Evolutionary conservation across 176 grass and related monocot genomes (phyloP).

Genomic region (Saccharum spontaneum): DNA sequence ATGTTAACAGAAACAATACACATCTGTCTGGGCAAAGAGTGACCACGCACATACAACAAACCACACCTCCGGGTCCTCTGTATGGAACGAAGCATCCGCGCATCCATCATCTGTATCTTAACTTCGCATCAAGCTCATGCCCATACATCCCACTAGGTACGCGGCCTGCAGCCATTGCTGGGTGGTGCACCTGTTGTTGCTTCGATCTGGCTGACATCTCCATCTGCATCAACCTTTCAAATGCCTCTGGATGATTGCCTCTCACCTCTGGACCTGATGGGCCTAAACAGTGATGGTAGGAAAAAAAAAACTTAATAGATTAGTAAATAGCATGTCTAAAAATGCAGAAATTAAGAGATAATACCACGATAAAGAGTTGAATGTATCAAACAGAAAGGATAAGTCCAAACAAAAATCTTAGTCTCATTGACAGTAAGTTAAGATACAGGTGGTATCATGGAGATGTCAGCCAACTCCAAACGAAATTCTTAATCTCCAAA

Average conservation of each 20-base stretch:
- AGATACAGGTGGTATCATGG: neutral
- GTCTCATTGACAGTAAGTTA: neutral
- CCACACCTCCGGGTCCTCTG: neutral
- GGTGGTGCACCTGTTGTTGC: constrained; percentile 60
- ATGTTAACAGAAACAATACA: constrained; percentile 34
- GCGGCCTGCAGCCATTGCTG: constrained; percentile 48
- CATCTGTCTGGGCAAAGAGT: neutral
- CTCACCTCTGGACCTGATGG: constrained; percentile 41
- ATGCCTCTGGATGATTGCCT: constrained; percentile 53
- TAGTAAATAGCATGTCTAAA: neutral
- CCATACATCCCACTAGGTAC: constrained; percentile 59
- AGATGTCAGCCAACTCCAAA: neutral
- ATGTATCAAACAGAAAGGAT: neutral
- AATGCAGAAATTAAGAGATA: neutral
- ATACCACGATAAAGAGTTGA: neutral
- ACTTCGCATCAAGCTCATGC: constrained; percentile 61
- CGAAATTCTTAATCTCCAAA: neutral
- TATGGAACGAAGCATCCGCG: neutral
- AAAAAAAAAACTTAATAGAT: neutral
- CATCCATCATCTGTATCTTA: constrained; percentile 63
- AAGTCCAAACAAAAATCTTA: neutral
- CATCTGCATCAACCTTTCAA: constrained; percentile 84
- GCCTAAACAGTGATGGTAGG: constrained; percentile 29
- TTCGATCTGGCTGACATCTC: constrained; percentile 76
- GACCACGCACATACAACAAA: constrained; percentile 33